A percentile compares a stretch with the other conserved stretches of the same genome.
Evolutionary conservation across 202 grass and related monocot genomes (phyloP).

Genomic region (Musa balbisiana): DNA sequence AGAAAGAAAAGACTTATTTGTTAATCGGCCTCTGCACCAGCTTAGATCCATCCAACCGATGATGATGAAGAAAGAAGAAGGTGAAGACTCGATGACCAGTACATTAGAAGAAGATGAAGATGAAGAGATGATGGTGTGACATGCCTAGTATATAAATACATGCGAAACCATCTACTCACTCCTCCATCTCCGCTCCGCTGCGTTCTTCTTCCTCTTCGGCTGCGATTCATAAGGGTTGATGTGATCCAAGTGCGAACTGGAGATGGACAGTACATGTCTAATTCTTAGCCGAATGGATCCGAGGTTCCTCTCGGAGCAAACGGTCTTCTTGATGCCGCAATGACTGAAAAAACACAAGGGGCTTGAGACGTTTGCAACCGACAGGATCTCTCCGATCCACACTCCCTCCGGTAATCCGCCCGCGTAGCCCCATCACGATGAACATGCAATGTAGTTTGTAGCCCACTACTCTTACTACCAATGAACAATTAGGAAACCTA

Average conservation of each 20-base stretch:
- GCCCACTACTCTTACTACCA: not conserved
- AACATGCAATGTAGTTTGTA: not conserved
- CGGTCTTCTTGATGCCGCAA: slow-evolving; percentile 22
- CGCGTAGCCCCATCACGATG: not conserved
- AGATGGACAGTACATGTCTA: no score
- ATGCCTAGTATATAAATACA: no score
- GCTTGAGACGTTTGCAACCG: slow-evolving; percentile 35
- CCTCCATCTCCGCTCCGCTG: no score
- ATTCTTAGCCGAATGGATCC: slow-evolving; percentile 26
- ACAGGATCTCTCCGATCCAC: slow-evolving; percentile 39
- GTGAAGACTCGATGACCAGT: no score
- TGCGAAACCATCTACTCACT: no score
- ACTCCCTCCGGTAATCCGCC: not conserved
- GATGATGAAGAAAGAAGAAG: not conserved
- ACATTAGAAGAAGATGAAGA: no score
- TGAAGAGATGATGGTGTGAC: no score
- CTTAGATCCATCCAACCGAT: not conserved
- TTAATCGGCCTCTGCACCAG: not conserved
- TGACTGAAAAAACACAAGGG: slow-evolving; percentile 29
- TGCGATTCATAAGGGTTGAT: no score
- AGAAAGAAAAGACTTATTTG: not conserved
- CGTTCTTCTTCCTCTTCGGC: no score
- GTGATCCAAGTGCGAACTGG: not conserved
- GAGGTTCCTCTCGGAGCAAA: slow-evolving; percentile 41
- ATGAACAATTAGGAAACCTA: not conserved